Evolutionary conservation across 2,329 filamentous ascomycete species (phyloP).

Genomic region (Thermothelomyces thermophilus): DNA sequence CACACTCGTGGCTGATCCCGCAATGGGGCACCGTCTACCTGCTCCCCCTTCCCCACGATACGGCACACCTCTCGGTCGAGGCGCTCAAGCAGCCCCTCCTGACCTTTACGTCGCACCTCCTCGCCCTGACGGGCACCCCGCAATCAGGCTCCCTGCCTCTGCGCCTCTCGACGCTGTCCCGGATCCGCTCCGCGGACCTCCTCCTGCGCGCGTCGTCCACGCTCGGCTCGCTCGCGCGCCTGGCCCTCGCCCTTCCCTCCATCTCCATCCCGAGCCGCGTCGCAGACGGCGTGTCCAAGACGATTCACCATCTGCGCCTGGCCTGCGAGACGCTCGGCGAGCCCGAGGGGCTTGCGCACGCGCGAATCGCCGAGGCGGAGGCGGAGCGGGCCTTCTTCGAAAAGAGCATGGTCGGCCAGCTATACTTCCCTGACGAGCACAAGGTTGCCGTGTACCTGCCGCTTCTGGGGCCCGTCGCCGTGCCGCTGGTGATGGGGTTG

Average conservation of each 20-base stretch:
- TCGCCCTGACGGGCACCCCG: slow-evolving; percentile 81
- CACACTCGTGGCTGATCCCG: slow-evolving; percentile 79
- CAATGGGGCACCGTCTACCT: slow-evolving; percentile 79
- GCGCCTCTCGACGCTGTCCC: slow-evolving; percentile 73
- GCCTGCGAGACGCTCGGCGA: slow-evolving; percentile 67
- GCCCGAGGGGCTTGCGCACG: slow-evolving; percentile 66
- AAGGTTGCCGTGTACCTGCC: slow-evolving; percentile 96
- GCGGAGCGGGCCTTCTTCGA: slow-evolving; percentile 96
- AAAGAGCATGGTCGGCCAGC: slow-evolving; percentile 96
- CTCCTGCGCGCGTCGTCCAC: slow-evolving; percentile 87
- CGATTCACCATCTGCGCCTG: slow-evolving; percentile 68
- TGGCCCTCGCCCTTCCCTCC: slow-evolving; percentile 75
- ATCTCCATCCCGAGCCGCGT: slow-evolving; percentile 89
- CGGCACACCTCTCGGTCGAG: slow-evolving; percentile 52
- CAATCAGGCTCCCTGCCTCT: slow-evolving; percentile 77
- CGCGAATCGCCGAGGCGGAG: slow-evolving; percentile 76
- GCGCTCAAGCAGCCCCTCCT: slow-evolving; percentile 74
- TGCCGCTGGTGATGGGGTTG: slow-evolving; percentile 77
- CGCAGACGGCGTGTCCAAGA: slow-evolving; percentile 74
- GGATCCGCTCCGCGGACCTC: slow-evolving; percentile 79
- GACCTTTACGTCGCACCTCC: slow-evolving; percentile 83
- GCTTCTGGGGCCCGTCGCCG: slow-evolving; percentile 80
- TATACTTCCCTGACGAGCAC: slow-evolving; percentile 98
- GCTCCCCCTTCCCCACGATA: slow-evolving; percentile 42
- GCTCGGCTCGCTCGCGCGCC: slow-evolving; percentile 81